Evolutionary conservation across 768 basidiomycete genomes (phyloP), one percentile per base, ranked within the genome.

Genomic region (Pilatotrama ljubarskyi): DNA sequence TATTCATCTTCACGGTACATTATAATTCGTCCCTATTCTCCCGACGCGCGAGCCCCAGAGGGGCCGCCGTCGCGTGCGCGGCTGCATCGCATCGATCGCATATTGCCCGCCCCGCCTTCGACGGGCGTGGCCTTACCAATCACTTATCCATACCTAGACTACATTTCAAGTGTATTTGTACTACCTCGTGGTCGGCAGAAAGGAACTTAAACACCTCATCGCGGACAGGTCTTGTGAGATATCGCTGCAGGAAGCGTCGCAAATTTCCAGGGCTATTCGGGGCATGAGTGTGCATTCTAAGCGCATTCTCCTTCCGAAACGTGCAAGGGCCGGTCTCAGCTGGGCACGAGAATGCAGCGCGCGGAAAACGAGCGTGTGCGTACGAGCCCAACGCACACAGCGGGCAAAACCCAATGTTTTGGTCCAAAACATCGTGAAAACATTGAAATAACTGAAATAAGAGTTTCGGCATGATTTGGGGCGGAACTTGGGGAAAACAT

Each of bases 1-100:
- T 70, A 52, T 64, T 67, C 56, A 41, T 66, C 64, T 51, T 56
- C 63, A 53, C 36, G 44, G 61, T 66, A 66, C 51, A 57, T 56
- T 67, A 63, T 58, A 61, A 55, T 59, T 63, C 52, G 51, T 51
- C 51, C 37, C 49, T 64, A 61, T 62, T 64, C 55, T 40, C 17
- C 20, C 56, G 46, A 35, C 43, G n/a, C 35, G 50, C 55, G 55
- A 50, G 20, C 43, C 26, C 50, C 43, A 47, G 50, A 18, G 49
- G 37, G 43, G 42, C 49, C 49, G 54, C 37, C 59, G 53, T 43
- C 52, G 46, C 61, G 29, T 54, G 43, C 59, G 53, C 47, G 43
- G 20, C 42, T 22, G 62, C 54, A 47, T 41, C 53, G 36, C 40
- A 49, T 49, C 55, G 55, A 49, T 49, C 47, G 47, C 55, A 57